Evolutionary conservation across 1,284 basidiomycete genomes (phyloP), one percentile per base, ranked within the genome.

Genomic region (Ustilago xerochloae): DNA sequence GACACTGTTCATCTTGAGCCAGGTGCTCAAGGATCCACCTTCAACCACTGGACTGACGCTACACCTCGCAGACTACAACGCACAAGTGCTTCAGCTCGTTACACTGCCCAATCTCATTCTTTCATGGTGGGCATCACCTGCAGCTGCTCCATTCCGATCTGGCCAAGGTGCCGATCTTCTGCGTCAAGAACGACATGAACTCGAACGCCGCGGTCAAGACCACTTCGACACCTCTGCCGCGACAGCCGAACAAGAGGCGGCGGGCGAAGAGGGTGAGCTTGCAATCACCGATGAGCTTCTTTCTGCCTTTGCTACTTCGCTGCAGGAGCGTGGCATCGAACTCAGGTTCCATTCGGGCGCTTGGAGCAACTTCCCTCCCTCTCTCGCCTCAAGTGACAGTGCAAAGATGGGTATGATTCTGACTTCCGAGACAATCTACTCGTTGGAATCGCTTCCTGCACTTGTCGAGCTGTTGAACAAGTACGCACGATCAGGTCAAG

Each of bases 51-150:
- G 45, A 45, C 90, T 90, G 0, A 85, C 88, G 4, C 80, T 97
- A n/a, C 91, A 94, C 77, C 85, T 98, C 4, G 94, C 97, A 87
- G 96, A 99, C 85, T 99, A 95, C 86, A 99, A 98, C 71, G 70
- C 75, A 4, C 78, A 92, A 15, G 93, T 95, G 2, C 85, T 97
- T 0, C 88, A 91, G 49, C 89, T 96, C 2, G 91, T 93, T 29
- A 75, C 72, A 6, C 67, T 75, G 5, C 94, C 96, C 0, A 99
- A 98, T 82, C 85, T 97, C 36, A 84, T 98, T 20, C 88, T 98
- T 15, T 87, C 91, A 26, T 96, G 80, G 81, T 81, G 76, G 64
- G 75, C 77, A 36, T 77, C 75, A 0, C 29, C 39, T 20, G 67
- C 72, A 4, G 35, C 74, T 2, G n/a, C 52, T 12, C 16, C 30